phyloP scores from a whole-genome alignment of 768 basidiomycete genomes.

The Antrodiella citrinella region DNA sequence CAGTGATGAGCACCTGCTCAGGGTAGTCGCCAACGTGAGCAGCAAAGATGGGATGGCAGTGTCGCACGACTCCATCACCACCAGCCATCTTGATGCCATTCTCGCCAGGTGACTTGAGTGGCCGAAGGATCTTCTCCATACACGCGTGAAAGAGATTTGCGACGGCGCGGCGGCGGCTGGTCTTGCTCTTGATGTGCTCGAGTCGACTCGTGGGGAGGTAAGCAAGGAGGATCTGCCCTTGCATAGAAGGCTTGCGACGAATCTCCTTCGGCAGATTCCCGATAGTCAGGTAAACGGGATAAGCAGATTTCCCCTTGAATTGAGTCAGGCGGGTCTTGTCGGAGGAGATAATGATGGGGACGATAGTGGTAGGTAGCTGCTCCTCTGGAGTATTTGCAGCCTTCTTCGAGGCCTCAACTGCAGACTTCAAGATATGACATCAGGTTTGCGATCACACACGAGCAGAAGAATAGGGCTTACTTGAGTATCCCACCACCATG shows the following conservation, averaged over 20 bases:
- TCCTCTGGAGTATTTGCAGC: slow-evolving; percentile 18
- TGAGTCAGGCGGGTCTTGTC: no score
- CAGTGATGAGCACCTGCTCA: slow-evolving; percentile 14
- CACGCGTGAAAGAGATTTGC: slow-evolving; percentile 32
- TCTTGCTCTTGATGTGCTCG: slow-evolving; percentile 7
- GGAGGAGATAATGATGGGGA: slow-evolving; percentile 18
- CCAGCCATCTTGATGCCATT: slow-evolving; percentile 25
- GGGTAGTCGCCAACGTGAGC: no score
- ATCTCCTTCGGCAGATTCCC: slow-evolving; percentile 22
- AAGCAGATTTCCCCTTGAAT: no score
- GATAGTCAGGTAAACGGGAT: slow-evolving; percentile 23
- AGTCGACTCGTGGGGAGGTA: slow-evolving; percentile 15
- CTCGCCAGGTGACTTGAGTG: slow-evolving; percentile 21
- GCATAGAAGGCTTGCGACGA: no score
- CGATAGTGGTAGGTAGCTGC: slow-evolving; percentile 15
- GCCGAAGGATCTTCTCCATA: slow-evolving; percentile 21
- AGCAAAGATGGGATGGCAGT: slow-evolving; percentile 22
- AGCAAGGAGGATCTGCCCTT: no score
- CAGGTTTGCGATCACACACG: neutral
- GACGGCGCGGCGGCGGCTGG: slow-evolving; percentile 16
- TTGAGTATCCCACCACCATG: slow-evolving; percentile 50
- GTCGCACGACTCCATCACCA: slow-evolving; percentile 31
- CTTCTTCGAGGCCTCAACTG: neutral
- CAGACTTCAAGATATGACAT: neutral
- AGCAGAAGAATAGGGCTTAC: slow-evolving; percentile 16